These are phyloP conservation scores for Penicillium waksmanii DNA, from an alignment of 495 filamentous ascomycete species.

Conservation along the genomic window DNA sequence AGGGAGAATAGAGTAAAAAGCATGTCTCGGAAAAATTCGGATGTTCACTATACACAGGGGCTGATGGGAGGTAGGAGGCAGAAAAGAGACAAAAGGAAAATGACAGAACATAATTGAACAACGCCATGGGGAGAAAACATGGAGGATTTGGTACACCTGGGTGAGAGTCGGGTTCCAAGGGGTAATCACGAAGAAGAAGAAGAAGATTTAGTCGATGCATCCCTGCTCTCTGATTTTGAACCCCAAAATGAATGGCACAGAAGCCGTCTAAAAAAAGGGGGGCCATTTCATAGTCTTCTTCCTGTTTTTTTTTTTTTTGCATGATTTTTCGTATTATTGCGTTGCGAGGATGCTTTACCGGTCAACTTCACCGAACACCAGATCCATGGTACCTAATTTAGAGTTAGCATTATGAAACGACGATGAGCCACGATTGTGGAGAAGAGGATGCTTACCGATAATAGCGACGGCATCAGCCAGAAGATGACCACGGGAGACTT, in stretches of 20 bases:
- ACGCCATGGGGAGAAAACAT: constrained; percentile 40
- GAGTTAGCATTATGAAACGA: constrained; percentile 11
- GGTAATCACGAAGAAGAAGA: constrained; percentile 23
- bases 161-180: constrained; percentile 25
- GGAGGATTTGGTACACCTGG: constrained; percentile 36
- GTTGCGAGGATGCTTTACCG: constrained; percentile 47
- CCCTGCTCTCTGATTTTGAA: constrained; percentile 21
- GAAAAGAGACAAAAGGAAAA: constrained; percentile 31
- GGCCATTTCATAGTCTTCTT: constrained; percentile 31
- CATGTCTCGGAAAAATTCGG: constrained; percentile 29
- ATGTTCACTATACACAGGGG: constrained; percentile 41
- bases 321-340: constrained; percentile 30
- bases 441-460: constrained; percentile 60
- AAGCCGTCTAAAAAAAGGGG: constrained; percentile 27
- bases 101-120: constrained; percentile 37
- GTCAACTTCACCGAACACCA: constrained; percentile 77
- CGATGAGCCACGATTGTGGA: not conserved
- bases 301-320: constrained; percentile 29
- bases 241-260: constrained; percentile 19
- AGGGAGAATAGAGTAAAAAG: not conserved
- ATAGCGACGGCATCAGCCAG: constrained; percentile 96
- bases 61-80: constrained; percentile 29
- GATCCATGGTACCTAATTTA: constrained; percentile 73
- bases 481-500: constrained; percentile 87
- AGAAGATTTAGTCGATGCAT: constrained; percentile 14